Percentiles rank a stretch among this genome's conserved stretches.
Conservation (phyloP, 192 early-diverging fungal species). For the Dispira parvispora region DNA sequence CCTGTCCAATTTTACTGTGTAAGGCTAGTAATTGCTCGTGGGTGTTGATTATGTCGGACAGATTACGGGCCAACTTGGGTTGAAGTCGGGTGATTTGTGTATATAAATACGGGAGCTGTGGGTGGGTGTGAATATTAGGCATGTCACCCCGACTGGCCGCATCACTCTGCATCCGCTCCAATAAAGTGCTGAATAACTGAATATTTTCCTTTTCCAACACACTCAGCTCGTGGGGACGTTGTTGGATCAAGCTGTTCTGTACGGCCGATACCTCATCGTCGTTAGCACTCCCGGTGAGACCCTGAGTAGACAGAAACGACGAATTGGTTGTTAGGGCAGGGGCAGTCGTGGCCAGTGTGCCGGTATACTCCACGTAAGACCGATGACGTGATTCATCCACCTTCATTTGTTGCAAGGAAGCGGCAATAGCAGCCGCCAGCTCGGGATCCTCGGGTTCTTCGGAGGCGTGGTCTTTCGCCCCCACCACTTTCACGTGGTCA, state of each 20-base stretch:
- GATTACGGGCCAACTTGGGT: slow-evolving; percentile 56
- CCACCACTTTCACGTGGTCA: slow-evolving; percentile 19
- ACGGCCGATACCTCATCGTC: slow-evolving; percentile 3
- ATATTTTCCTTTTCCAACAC: slow-evolving; percentile 75
- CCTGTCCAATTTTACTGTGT: slow-evolving; percentile 65
- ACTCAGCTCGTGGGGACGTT: slow-evolving; percentile 38
- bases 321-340: slow-evolving; percentile 16
- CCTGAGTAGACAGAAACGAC: slow-evolving; percentile 6
- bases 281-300: slow-evolving; percentile 7
- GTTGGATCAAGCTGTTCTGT: neutral
- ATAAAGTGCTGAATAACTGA: slow-evolving; percentile 69
- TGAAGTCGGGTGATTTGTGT: slow-evolving; percentile 75
- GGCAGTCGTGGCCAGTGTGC: neutral
- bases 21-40: slow-evolving; percentile 64
- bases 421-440: slow-evolving; percentile 58
- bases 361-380: neutral
- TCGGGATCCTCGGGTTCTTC: slow-evolving; percentile 51
- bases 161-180: slow-evolving; percentile 66
- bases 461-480: slow-evolving; percentile 10
- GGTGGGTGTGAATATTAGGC: slow-evolving; percentile 26
- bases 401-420: slow-evolving; percentile 47
- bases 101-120: slow-evolving; percentile 35
- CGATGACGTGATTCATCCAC: slow-evolving; percentile 14
- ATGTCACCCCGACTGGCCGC: slow-evolving; percentile 58
- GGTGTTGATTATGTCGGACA: slow-evolving; percentile 60